These are phyloP conservation scores for Aaosphaeria pasadenensis DNA, from an alignment of 2,329 filamentous ascomycete genomes.

Conservation along the genomic window DNA sequence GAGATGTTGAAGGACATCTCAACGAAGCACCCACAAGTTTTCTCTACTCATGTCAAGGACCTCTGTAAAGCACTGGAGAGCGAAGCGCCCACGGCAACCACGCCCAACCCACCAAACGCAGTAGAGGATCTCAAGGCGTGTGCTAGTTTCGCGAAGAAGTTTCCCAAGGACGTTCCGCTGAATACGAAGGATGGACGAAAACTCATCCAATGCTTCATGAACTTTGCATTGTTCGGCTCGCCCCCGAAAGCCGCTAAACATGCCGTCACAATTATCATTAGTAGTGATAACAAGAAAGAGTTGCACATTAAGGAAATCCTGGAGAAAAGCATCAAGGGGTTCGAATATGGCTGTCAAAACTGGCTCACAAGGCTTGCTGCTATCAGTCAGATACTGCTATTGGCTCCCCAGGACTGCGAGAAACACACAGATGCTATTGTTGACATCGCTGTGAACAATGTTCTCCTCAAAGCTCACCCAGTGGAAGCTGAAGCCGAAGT, in stretches of 20 bases:
- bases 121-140: conserved; percentile 93
- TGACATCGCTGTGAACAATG: conserved; percentile 70
- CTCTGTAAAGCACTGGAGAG: conserved; percentile 83
- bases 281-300: conserved; percentile 72
- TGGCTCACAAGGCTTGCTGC: conserved; percentile 73
- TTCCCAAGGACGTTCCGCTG: conserved; percentile 75
- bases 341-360: conserved; percentile 67
- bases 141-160: conserved; percentile 83
- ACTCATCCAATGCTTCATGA: conserved; percentile 76
- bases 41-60: conserved; percentile 89
- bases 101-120: conserved; percentile 67
- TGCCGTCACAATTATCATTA: conserved; percentile 84
- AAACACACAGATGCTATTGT: conserved; percentile 70
- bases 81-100: conserved; percentile 69
- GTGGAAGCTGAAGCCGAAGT: conserved; percentile 55
- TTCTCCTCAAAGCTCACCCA: conserved; percentile 65
- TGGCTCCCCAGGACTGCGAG: conserved; percentile 71
- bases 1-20: conserved; percentile 92
- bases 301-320: conserved; percentile 83
- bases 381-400: conserved; percentile 71
- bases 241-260: conserved; percentile 87
- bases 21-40: conserved; percentile 79
- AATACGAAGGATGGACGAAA: conserved; percentile 60
- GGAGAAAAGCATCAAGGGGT: conserved; percentile 70
- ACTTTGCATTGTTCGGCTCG: conserved; percentile 77